Evolutionary conservation across 306 rosid species (phyloP), one percentile per base, ranked within the genome.

Genomic region (Styphnolobium japonicum): DNA sequence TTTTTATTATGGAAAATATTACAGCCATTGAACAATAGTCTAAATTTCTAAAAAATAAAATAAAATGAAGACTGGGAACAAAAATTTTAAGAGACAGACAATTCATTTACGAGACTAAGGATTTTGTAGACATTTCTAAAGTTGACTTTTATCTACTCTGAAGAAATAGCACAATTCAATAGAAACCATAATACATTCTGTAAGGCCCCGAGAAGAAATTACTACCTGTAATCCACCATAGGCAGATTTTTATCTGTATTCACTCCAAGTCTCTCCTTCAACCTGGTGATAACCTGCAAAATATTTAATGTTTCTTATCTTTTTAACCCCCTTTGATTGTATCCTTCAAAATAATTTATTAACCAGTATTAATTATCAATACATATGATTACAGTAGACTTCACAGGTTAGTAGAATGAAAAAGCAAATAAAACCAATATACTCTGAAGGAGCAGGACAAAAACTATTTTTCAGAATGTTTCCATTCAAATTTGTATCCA

Each of bases 181-280:
- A 64, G 7, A 76, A 52, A 52, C 71, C 58, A 61, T 49, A 15
- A 60, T 61, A 22, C 2, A 62, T 48, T 71, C 51, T 51, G 18
- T 27, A 10, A 5, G 34, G 11, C 37, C 31, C 43, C 31, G 5
- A 37, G 16, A 71, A 37, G 16, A 71, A 40, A 53, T 60, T 43
- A n/a, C n/a, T 81, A 94, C 98, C 96, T 92, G 96, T 87, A 90
- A 84, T 90, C 94, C 79, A 92, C 92, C 88, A 87, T 75, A 67
- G 93, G 87, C 76, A 86, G 87, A 19, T 71, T 70, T 82, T 91
- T 87, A 73, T 88, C 88, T 42, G 72, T 84, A 55, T 85, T 48
- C 64, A 95, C 79, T 73, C 89, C 88, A 67, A 91, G 96, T 81
- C 92, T 92, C 74, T 90, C 90, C 85, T 78, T 88, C 89, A 95